phyloP scores from a whole-genome alignment of 192 early-diverging fungal genomes.

The Coemansia sp. region DNA sequence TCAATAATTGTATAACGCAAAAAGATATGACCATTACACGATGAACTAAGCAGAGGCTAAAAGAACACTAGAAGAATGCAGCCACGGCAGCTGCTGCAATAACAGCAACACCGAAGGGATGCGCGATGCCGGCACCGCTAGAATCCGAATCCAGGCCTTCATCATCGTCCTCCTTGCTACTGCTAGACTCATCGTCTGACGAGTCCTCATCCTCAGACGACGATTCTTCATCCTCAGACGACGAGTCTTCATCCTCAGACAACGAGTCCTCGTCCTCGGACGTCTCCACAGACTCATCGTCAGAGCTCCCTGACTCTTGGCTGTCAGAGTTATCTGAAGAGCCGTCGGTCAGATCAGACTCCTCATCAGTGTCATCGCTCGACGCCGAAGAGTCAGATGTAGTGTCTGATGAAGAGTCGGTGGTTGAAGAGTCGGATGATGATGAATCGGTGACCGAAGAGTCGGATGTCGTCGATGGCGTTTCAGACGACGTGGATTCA shows the following conservation, averaged over 20 bases:
- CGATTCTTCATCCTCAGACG: neutral
- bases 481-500: neutral
- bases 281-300: conserved; percentile 1
- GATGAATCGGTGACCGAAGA: neutral
- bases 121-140: conserved; percentile 13
- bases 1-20: neutral
- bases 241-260: neutral
- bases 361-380: neutral
- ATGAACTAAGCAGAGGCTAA: neutral
- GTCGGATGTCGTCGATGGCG: conserved; percentile 2
- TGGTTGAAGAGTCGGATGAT: neutral
- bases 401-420: neutral
- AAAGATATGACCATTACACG: neutral
- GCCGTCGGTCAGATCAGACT: neutral
- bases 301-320: conserved; percentile 3
- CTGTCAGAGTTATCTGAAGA: neutral
- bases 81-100: conserved; percentile 21
- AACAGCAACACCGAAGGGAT: conserved; percentile 14
- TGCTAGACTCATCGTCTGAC: conserved; percentile 1
- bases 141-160: neutral
- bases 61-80: conserved; percentile 34
- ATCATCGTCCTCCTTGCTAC: neutral
- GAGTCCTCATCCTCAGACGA: neutral
- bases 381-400: neutral
- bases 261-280: neutral